Conservation (phyloP, 352 stramenopile species). For the Pythium myriotylum region DNA sequence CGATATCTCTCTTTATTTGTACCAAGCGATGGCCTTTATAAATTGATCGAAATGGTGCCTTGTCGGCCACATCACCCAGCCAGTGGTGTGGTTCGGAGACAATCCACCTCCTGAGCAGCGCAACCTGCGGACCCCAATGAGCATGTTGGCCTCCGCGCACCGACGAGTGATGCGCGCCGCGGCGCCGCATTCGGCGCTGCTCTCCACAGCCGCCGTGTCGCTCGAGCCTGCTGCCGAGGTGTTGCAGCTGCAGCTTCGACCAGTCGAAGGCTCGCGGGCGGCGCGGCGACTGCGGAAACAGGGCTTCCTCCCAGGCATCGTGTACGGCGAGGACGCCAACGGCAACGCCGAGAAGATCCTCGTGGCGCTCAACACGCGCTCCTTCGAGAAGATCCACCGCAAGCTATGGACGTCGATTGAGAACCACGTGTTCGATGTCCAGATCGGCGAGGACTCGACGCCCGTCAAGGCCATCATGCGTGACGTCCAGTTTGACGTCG, state of each 20-base stretch:
- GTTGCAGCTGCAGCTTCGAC: slow-evolving; percentile 64
- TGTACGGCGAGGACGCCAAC: slow-evolving; percentile 82
- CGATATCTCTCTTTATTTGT: background rate
- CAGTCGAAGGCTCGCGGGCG: slow-evolving; percentile 71
- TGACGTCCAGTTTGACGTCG: slow-evolving; percentile 82
- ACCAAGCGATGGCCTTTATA: background rate
- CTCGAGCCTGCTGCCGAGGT: slow-evolving; percentile 27
- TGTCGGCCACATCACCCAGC: slow-evolving; percentile 32
- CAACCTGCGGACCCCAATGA: slow-evolving; percentile 19
- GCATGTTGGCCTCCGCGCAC: slow-evolving; percentile 36
- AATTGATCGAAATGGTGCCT: slow-evolving; percentile 13
- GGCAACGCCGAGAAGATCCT: slow-evolving; percentile 74
- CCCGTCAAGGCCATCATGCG: slow-evolving; percentile 86
- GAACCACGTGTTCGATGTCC: slow-evolving; percentile 88
- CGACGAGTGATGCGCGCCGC: slow-evolving; percentile 35
- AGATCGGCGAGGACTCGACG: slow-evolving; percentile 50
- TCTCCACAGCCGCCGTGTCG: slow-evolving; percentile 40
- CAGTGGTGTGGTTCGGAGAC: slow-evolving; percentile 24
- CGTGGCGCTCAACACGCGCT: slow-evolving; percentile 67
- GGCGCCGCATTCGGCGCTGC: slow-evolving; percentile 34
- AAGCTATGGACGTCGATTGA: slow-evolving; percentile 87
- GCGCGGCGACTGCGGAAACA: slow-evolving; percentile 82
- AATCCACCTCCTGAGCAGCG: background rate
- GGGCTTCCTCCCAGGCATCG: slow-evolving; percentile 75
- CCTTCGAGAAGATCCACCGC: slow-evolving; percentile 83